Conservation (phyloP, 805 yeast genomes). For the Zygoascus flipseniorum region DNA sequence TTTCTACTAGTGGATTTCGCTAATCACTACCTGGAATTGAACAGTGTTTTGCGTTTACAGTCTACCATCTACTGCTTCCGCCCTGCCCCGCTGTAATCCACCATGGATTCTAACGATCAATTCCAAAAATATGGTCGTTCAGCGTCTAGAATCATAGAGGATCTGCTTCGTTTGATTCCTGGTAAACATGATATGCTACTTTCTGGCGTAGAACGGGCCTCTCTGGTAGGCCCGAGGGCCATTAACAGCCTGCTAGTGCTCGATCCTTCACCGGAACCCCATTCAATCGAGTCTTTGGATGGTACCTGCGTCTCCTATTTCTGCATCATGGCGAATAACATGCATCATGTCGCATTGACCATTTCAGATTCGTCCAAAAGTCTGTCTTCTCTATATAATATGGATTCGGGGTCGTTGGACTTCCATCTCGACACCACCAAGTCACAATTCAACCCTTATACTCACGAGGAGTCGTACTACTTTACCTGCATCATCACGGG, state of each 20-base stretch:
- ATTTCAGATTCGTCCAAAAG: not conserved
- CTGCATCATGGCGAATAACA: constrained; percentile 13
- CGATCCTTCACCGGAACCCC: constrained; percentile 11
- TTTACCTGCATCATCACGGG: constrained; percentile 19
- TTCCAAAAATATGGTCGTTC: constrained; percentile 17
- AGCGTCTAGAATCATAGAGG: constrained; percentile 24
- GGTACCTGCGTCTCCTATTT: constrained; percentile 8
- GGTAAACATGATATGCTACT: constrained; percentile 10
- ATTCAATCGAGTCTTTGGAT: constrained; percentile 8
- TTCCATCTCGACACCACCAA: constrained; percentile 3
- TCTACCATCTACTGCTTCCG: not conserved
- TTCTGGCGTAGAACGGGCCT: constrained; percentile 6
- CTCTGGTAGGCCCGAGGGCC: not conserved
- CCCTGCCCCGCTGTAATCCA: not conserved
- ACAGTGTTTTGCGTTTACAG: too few species aligned
- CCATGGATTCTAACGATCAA: not conserved
- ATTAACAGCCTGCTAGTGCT: constrained; percentile 1
- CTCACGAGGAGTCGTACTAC: constrained; percentile 3
- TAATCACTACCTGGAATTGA: too few species aligned
- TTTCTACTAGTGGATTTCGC: too few species aligned
- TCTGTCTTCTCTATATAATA: not conserved
- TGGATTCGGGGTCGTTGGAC: constrained; percentile 1
- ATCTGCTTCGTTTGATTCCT: constrained; percentile 19
- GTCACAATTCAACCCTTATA: not conserved
- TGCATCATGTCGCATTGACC: constrained; percentile 18